phyloP scores from a whole-genome alignment of 2,329 filamentous ascomycete species.

The Didymella sp. region DNA sequence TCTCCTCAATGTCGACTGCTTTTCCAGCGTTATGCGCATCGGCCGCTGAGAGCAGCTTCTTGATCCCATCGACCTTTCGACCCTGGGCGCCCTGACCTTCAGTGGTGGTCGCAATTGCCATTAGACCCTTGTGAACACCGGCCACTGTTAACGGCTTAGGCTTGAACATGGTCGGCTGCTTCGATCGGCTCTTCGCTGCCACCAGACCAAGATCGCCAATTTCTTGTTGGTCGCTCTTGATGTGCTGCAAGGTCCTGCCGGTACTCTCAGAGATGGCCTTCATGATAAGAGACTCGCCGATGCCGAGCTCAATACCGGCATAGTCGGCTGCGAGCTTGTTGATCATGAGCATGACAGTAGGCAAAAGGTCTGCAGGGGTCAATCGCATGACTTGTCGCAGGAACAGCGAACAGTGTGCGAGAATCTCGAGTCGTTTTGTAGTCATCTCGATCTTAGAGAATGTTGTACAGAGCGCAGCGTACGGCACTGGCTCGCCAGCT shows the following conservation, averaged over 20 bases:
- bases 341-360: slow-evolving; percentile 93
- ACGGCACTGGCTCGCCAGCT: slow-evolving; percentile 85
- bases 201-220: slow-evolving; percentile 95
- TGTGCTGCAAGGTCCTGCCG: slow-evolving; percentile 83
- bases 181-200: slow-evolving; percentile 92
- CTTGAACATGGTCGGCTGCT: slow-evolving; percentile 98
- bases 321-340: slow-evolving; percentile 98
- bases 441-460: slow-evolving; percentile 96
- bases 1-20: slow-evolving; percentile 80
- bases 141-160: slow-evolving; percentile 87
- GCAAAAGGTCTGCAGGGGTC: slow-evolving; percentile 84
- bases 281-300: slow-evolving; percentile 98
- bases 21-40: slow-evolving; percentile 73
- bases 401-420: slow-evolving; percentile 87
- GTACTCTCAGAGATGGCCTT: slow-evolving; percentile 97
- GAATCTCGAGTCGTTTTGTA: slow-evolving; percentile 86
- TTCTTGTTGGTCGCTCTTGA: slow-evolving; percentile 95
- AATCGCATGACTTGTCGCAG: slow-evolving; percentile 92
- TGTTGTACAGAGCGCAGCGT: slow-evolving; percentile 90
- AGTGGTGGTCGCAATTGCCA: slow-evolving; percentile 84
- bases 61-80: slow-evolving; percentile 91
- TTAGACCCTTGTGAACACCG: slow-evolving; percentile 85
- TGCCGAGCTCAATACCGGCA: slow-evolving; percentile 94
- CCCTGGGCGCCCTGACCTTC: slow-evolving; percentile 87
- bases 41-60: slow-evolving; percentile 91